These are phyloP conservation scores for Penicillium sp. DNA, from an alignment of 2,329 filamentous ascomycete genomes.

Conservation along the genomic window DNA sequence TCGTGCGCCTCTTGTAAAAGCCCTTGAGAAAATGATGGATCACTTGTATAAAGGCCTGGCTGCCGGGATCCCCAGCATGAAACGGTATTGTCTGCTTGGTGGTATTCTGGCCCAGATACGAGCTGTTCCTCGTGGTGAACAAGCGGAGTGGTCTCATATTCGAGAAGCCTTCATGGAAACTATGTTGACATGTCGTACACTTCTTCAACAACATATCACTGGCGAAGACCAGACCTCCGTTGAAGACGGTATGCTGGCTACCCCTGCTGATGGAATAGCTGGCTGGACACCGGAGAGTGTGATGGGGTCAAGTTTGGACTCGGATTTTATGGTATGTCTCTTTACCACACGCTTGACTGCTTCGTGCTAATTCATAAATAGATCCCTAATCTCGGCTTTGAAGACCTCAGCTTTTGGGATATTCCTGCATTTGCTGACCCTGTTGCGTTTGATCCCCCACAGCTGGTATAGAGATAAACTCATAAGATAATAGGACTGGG, in stretches of 20 bases:
- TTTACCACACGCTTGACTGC: not conserved
- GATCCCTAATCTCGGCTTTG: constrained; percentile 13
- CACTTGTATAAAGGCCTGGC: constrained; percentile 14
- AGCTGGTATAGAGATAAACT: not conserved
- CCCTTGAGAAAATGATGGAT: constrained; percentile 10
- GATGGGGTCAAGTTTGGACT: constrained; percentile 15
- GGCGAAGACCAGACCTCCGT: not conserved
- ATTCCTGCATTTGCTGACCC: constrained; percentile 13
- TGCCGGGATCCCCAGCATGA: constrained; percentile 22
- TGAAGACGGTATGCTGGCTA: not conserved
- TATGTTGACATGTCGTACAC: constrained; percentile 12
- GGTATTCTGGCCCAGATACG: constrained; percentile 18
- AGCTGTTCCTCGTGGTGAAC: constrained; percentile 1
- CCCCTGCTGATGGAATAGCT: constrained; percentile 1
- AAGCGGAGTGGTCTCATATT: constrained; percentile 7
- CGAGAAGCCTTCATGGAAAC: constrained; percentile 11
- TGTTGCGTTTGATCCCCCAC: constrained; percentile 10
- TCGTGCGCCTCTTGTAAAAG: constrained; percentile 10
- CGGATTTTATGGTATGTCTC: constrained; percentile 13
- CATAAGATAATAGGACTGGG: too few relatives aligned
- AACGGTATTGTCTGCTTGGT: constrained; percentile 16
- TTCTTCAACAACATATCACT: constrained; percentile 15
- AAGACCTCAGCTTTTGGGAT: constrained; percentile 21
- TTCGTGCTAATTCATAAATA: not conserved
- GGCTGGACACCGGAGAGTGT: constrained; percentile 20